These are phyloP conservation scores for Rhizoctonia solani DNA, from an alignment of 1,284 basidiomycete genomes.

Conservation along the genomic window DNA sequence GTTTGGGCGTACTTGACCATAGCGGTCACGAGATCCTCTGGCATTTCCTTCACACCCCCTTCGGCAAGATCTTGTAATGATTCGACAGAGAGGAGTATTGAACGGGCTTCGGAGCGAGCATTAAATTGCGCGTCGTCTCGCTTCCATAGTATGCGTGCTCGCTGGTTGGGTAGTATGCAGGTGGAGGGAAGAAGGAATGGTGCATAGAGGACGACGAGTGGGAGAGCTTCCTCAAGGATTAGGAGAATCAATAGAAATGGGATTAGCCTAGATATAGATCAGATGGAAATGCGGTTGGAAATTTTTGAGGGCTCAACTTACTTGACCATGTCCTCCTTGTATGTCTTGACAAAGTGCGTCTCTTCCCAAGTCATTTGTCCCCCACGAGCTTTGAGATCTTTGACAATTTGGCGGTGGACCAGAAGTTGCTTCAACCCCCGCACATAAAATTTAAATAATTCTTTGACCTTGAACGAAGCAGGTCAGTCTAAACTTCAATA, in stretches of 20 bases:
- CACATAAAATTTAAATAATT: conserved; percentile 73
- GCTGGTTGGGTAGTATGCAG: conserved; percentile 83
- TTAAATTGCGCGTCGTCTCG: conserved; percentile 57
- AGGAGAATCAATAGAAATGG: conserved; percentile 79
- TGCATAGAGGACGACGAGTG: conserved; percentile 83
- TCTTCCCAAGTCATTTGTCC: conserved; percentile 65
- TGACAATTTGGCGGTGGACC: conserved; percentile 58
- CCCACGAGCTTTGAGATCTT: conserved; percentile 57
- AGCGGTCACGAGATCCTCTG: conserved; percentile 45
- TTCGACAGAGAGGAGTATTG: conserved; percentile 36
- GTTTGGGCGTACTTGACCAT: conserved; percentile 17
- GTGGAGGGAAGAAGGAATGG: conserved; percentile 85
- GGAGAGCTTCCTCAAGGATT: conserved; percentile 79
- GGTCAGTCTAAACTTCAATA: background rate
- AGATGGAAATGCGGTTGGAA: conserved; percentile 9
- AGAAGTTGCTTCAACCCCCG: conserved; percentile 71
- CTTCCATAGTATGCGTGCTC: conserved; percentile 67
- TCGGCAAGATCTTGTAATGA: conserved; percentile 41
- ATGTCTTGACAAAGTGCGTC: conserved; percentile 64
- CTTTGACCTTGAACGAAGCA: conserved; percentile 35
- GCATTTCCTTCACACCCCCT: conserved; percentile 18
- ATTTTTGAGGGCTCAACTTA: conserved; percentile 45
- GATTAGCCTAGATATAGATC: conserved; percentile 59
- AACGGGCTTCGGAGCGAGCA: conserved; percentile 30
- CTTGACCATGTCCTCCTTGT: conserved; percentile 69